Percentiles rank a stretch among this genome's conserved stretches.
phyloP scores from a whole-genome alignment of 2,329 filamentous ascomycete genomes.

The Tolypocladium nubicola region DNA sequence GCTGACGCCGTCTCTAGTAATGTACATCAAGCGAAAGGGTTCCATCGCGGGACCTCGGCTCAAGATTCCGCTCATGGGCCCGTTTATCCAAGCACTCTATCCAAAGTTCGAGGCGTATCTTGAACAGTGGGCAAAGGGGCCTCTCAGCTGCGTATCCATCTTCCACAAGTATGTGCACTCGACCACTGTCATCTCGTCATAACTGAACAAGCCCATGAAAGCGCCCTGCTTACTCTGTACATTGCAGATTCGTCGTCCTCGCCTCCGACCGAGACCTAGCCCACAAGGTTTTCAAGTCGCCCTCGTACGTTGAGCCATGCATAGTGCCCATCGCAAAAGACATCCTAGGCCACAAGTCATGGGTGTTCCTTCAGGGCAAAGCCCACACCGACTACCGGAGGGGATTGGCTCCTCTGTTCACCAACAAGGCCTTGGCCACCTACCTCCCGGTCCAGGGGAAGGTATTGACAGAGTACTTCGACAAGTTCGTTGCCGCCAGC shows the following conservation, averaged over 20 bases:
- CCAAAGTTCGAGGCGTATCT: slow-evolving; percentile 66
- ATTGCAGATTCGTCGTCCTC: slow-evolving; percentile 62
- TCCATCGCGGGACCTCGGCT: slow-evolving; percentile 51
- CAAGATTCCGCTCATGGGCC: slow-evolving; percentile 62
- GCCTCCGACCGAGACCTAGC: slow-evolving; percentile 68
- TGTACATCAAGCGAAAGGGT: slow-evolving; percentile 51
- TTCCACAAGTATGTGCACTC: slow-evolving; percentile 60
- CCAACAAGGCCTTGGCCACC: slow-evolving; percentile 55
- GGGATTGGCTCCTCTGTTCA: slow-evolving; percentile 65
- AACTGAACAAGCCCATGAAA: fast-evolving
- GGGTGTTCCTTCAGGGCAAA: slow-evolving; percentile 71
- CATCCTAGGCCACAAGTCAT: slow-evolving; percentile 60
- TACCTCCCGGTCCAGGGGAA: slow-evolving; percentile 68
- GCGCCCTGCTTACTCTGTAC: background rate
- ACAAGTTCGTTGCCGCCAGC: slow-evolving; percentile 54
- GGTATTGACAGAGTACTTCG: slow-evolving; percentile 62
- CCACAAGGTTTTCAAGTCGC: slow-evolving; percentile 75
- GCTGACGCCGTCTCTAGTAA: slow-evolving; percentile 27
- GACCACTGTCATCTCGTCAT: too few species aligned
- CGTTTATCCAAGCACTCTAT: slow-evolving; percentile 64
- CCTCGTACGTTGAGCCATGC: slow-evolving; percentile 63
- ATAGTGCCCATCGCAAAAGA: slow-evolving; percentile 68
- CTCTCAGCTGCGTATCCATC: slow-evolving; percentile 70
- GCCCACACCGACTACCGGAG: slow-evolving; percentile 70
- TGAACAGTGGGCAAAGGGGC: slow-evolving; percentile 68